Evolutionary conservation across 2,329 filamentous ascomycete genomes (phyloP), one percentile per base, ranked within the genome.

Genomic region (Pseudogymnoascus verrucosus): DNA sequence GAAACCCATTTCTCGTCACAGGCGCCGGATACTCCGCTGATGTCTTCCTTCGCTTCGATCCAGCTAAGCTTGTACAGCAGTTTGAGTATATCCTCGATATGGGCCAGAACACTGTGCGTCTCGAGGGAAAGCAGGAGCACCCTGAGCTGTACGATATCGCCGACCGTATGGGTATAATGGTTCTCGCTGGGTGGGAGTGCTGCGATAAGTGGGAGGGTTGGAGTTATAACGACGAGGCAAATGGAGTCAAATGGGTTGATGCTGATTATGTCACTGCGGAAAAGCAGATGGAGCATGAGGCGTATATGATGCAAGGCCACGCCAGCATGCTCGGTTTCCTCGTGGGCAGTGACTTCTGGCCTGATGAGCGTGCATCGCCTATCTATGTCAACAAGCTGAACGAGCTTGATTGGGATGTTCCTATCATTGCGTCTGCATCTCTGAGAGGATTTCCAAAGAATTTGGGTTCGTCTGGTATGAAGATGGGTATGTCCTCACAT

Each of bases 151-250:
- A 87, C 68, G 76, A 82, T 0, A 74, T 86, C 1, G 82, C 84
- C 1, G 84, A 87, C 68, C 75, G 78, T 2, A 74, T 86, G 68
- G 85, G 85, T 0, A 68, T 88, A 37, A 86, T 88, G 83, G 72
- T 88, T 0, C 75, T 88, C 39, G 76, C 84, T 0, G 85, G 85
- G 0, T 88, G 84, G 84, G 84, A 87, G 65, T 88, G 85, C 71
- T 88, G 85, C 70, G 82, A 87, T 67, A 88, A 88, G 70, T 88
- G 85, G 85, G 85, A 88, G 69, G 82, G 80, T 0, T 88, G 84
- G 84, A 71, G 69, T 60, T 86, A 87, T 71, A 87, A 87, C 67
- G 71, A 81, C 11, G 80, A 88, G n/a, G 75, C 73, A 0, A 64
- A 69, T 8, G 79, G 76, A 0, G 68, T 73, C 3, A 73, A 73